Conservation (phyloP, 2,329 filamentous ascomycete species). For the Ceratocystis destructans region DNA sequence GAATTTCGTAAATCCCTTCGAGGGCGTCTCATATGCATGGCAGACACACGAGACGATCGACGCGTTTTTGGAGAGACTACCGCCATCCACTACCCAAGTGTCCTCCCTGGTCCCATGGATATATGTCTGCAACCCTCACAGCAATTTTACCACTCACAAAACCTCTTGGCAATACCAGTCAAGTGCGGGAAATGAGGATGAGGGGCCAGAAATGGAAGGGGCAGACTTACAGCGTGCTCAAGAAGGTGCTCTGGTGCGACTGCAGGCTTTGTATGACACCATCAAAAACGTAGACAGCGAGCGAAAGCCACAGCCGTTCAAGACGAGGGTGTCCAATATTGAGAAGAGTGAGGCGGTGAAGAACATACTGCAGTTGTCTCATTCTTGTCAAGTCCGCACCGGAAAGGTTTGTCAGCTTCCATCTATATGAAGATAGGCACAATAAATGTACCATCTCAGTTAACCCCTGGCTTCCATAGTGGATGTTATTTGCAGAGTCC, state of each 20-base stretch:
- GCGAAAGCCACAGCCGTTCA: conserved; percentile 26
- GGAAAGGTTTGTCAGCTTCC: conserved; percentile 45
- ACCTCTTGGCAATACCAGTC: conserved; percentile 26
- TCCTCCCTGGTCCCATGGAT: conserved; percentile 49
- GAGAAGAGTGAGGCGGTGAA: conserved; percentile 36
- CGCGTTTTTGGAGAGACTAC: conserved; percentile 54
- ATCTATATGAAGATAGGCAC: neutral
- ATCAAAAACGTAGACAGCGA: conserved; percentile 34
- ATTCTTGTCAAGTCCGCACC: conserved; percentile 40
- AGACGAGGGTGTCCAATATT: conserved; percentile 36
- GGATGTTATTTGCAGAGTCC: conserved; percentile 56
- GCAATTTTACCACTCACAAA: conserved; percentile 27
- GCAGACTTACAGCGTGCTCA: conserved; percentile 37
- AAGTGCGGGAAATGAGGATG: conserved; percentile 35
- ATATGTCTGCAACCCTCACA: conserved; percentile 53
- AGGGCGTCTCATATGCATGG: conserved; percentile 41
- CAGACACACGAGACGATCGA: conserved; percentile 50
- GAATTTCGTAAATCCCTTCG: conserved; percentile 44
- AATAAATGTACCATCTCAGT: neutral
- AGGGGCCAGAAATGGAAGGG: conserved; percentile 34
- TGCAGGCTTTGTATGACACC: conserved; percentile 35
- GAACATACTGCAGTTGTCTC: conserved; percentile 49
- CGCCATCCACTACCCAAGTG: conserved; percentile 46
- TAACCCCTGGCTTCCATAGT: conserved; percentile 32
- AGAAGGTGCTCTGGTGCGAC: conserved; percentile 38